A percentile compares a stretch with the other conserved stretches of the same genome.
These are phyloP conservation scores for Panicum hallii DNA, from an alignment of 202 grass and related monocot genomes.

Conservation along the genomic window DNA sequence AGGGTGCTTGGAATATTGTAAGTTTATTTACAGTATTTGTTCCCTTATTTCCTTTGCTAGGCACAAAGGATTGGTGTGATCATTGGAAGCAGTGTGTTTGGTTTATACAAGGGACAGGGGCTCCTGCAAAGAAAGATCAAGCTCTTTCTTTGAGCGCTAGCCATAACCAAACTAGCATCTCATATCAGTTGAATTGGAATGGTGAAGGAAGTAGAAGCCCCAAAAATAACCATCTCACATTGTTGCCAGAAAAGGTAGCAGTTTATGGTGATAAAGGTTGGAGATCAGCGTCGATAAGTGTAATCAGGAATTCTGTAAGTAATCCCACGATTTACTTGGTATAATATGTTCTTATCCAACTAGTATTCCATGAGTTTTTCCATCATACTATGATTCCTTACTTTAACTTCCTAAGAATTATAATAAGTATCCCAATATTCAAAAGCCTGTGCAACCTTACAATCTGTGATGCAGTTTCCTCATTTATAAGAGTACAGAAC, in stretches of 20 bases:
- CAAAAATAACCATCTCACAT: slow-evolving; percentile 49
- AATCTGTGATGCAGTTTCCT: not conserved
- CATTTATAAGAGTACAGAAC: not conserved
- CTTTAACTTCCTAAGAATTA: not conserved
- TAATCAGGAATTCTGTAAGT: slow-evolving; percentile 70
- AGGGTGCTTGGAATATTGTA: no score
- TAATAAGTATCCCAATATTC: no score
- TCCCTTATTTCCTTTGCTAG: slow-evolving; percentile 37
- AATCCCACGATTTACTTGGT: slow-evolving; percentile 29
- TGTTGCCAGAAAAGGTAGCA: slow-evolving; percentile 74
- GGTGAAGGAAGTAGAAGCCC: slow-evolving; percentile 37
- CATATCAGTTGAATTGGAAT: slow-evolving; percentile 59
- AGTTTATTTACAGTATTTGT: slow-evolving; percentile 3
- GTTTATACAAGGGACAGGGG: slow-evolving; percentile 64
- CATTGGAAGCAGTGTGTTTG: slow-evolving; percentile 98
- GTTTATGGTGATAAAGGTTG: slow-evolving; percentile 85
- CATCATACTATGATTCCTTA: not conserved
- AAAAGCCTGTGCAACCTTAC: no score
- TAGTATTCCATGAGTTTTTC: not conserved
- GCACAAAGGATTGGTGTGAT: slow-evolving; percentile 79
- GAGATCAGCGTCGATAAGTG: slow-evolving; percentile 64
- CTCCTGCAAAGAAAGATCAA: slow-evolving; percentile 56
- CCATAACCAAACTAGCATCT: slow-evolving; percentile 82
- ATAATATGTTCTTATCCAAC: slow-evolving; percentile 9
- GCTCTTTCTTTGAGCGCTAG: slow-evolving; percentile 66